A percentile compares a stretch with the other conserved stretches of the same genome.
Conservation (phyloP, 2,329 filamentous ascomycete species). For the Calonectria pteridis region DNA sequence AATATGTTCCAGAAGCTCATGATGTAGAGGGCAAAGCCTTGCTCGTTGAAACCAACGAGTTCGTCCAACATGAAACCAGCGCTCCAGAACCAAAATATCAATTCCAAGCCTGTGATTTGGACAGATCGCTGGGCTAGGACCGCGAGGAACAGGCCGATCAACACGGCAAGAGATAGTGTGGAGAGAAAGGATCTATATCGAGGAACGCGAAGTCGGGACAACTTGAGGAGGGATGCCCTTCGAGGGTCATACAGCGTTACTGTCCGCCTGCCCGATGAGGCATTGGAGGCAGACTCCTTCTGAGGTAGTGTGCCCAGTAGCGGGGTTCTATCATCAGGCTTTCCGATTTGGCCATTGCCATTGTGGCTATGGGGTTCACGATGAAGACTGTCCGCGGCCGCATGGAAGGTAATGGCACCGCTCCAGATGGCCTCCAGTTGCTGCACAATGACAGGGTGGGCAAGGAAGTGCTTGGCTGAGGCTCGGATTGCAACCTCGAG, state of each 20-base stretch:
- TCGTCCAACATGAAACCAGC: constrained; percentile 97
- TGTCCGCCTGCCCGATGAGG: constrained; percentile 71
- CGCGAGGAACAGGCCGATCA: constrained; percentile 87
- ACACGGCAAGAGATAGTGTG: constrained; percentile 85
- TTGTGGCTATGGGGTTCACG: constrained; percentile 59
- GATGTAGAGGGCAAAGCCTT: constrained; percentile 95
- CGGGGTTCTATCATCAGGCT: constrained; percentile 63
- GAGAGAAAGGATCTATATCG: constrained; percentile 93
- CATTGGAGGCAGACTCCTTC: constrained; percentile 49
- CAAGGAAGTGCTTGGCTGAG: constrained; percentile 91
- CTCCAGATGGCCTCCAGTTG: constrained; percentile 98
- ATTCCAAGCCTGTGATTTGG: constrained; percentile 85
- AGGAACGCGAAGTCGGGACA: constrained; percentile 90
- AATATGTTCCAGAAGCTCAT: constrained; percentile 99
- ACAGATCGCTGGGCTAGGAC: constrained; percentile 82
- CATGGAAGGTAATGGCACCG: constrained; percentile 94
- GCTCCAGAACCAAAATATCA: constrained; percentile 98
- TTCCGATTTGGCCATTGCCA: constrained; percentile 43
- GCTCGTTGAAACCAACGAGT: constrained; percentile 94
- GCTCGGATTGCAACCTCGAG: constrained; percentile 94
- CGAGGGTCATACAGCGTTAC: constrained; percentile 91
- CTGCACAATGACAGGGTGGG: constrained; percentile 91
- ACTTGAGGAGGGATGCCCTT: constrained; percentile 90
- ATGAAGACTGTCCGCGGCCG: constrained; percentile 86
- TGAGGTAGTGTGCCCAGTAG: constrained; percentile 57